Conservation (phyloP, 805 yeast species). For the Yarrowia alimentaria region DNA sequence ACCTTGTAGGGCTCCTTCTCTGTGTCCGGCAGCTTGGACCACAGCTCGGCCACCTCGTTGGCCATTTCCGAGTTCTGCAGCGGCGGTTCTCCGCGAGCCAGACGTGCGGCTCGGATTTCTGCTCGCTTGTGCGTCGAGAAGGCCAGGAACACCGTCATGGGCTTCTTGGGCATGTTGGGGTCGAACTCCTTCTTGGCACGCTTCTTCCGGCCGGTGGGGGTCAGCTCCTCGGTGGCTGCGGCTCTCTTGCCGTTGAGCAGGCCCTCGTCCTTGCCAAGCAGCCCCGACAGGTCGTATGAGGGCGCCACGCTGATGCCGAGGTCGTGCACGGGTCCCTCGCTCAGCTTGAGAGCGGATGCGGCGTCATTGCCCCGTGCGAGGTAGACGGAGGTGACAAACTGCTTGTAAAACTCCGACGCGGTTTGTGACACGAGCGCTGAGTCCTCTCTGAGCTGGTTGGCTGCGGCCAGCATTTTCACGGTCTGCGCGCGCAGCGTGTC, state of each 20-base stretch:
- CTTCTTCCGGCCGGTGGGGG: conserved; percentile 45
- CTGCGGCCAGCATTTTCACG: too few relatives aligned
- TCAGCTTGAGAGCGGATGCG: too few relatives aligned
- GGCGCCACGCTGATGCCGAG: conserved; percentile 6
- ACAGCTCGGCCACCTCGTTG: conserved; percentile 70
- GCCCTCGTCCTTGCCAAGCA: too few relatives aligned
- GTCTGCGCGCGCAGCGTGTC: too few relatives aligned
- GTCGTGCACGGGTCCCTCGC: too few relatives aligned
- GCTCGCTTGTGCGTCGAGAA: conserved; percentile 75
- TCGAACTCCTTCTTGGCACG: conserved; percentile 64
- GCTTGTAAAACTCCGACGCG: too few relatives aligned
- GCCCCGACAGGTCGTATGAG: too few relatives aligned
- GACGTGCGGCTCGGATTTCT: conserved; percentile 65
- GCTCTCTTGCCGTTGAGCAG: conserved; percentile 32
- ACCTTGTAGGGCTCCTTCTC: conserved; percentile 73
- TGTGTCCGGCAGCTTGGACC: conserved; percentile 69
- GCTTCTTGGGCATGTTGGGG: conserved; percentile 95
- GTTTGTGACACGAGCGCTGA: too few relatives aligned
- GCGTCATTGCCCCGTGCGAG: too few relatives aligned
- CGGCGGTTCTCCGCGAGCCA: conserved; percentile 55
- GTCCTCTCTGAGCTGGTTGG: too few relatives aligned
- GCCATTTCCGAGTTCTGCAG: conserved; percentile 76
- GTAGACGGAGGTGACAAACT: too few relatives aligned
- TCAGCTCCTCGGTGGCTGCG: conserved; percentile 32
- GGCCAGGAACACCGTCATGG: conserved; percentile 80